These are phyloP conservation scores for Passiflora organensis DNA, from an alignment of 345 rosid species.

Conservation along the genomic window DNA sequence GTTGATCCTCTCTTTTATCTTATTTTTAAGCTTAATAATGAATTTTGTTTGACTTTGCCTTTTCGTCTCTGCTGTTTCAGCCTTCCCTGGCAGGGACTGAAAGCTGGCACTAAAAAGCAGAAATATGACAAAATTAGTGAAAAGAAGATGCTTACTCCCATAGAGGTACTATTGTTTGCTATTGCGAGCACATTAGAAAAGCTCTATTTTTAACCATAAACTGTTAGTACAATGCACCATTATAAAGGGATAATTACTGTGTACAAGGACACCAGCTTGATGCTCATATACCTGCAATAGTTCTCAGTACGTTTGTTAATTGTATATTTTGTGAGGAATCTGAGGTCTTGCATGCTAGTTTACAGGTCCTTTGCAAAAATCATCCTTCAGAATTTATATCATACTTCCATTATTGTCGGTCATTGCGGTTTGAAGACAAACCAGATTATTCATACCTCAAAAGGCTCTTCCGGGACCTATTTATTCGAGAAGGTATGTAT, in stretches of 20 bases:
- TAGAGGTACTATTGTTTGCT: conserved; percentile 53
- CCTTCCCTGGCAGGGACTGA: conserved; percentile 97
- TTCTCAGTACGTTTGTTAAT: neutral
- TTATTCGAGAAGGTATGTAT: conserved; percentile 73
- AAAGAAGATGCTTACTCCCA: conserved; percentile 82
- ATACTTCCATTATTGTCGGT: conserved; percentile 91
- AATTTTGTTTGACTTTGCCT: conserved; percentile 11
- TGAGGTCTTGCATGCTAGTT: conserved; percentile 1
- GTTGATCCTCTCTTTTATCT: too few relatives aligned
- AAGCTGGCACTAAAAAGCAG: conserved; percentile 93
- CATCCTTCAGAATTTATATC: conserved; percentile 85
- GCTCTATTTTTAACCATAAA: too few relatives aligned
- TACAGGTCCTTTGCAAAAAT: conserved; percentile 80
- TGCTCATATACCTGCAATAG: neutral
- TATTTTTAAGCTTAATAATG: neutral
- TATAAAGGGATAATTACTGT: too few relatives aligned
- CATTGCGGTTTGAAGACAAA: conserved; percentile 87
- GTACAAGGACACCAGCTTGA: neutral
- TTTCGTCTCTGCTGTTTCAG: conserved; percentile 36
- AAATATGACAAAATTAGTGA: conserved; percentile 96
- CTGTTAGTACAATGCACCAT: too few relatives aligned
- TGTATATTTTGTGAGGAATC: neutral
- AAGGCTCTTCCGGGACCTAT: conserved; percentile 88
- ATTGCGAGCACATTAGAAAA: neutral
- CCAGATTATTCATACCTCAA: conserved; percentile 93